Percentiles rank a stretch among this genome's conserved stretches.
These are phyloP conservation scores for Fusarium sp. DNA, from an alignment of 2,329 filamentous ascomycete genomes.

Conservation along the genomic window DNA sequence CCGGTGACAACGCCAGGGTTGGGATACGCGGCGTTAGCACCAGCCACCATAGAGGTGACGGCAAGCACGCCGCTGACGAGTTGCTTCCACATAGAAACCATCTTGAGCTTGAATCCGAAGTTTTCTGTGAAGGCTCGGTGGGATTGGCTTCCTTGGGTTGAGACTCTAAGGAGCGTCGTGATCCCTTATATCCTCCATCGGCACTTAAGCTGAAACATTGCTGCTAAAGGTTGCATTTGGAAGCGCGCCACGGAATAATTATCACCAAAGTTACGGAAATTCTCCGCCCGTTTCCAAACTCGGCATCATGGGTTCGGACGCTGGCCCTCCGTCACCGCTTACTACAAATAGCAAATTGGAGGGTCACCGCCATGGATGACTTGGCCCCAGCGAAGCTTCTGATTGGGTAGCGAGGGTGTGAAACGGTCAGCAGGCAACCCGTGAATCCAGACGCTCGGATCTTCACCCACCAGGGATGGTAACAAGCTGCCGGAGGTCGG, in stretches of 20 bases:
- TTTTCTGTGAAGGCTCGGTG: neutral
- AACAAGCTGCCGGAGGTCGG: neutral
- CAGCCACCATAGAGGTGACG: conserved; percentile 22
- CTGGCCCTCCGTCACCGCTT: neutral
- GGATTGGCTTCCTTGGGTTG: neutral
- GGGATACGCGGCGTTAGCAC: conserved; percentile 9
- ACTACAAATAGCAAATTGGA: neutral
- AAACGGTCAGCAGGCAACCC: neutral
- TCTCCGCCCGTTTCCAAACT: neutral
- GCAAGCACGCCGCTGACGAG: conserved; percentile 40
- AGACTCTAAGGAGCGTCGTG: neutral
- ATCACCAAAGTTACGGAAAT: neutral
- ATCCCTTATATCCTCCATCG: neutral
- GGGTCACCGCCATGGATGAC: neutral
- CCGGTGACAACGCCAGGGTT: conserved; percentile 44
- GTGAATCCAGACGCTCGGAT: neutral
- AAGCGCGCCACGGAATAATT: conserved; percentile 4
- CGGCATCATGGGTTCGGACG: neutral
- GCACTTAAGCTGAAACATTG: neutral
- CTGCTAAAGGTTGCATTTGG: neutral
- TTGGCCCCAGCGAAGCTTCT: neutral
- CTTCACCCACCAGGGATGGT: neutral
- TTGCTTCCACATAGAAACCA: conserved; percentile 35
- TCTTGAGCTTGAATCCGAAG: neutral
- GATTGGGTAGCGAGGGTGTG: neutral